Evolutionary conservation across 2,329 filamentous ascomycete species (phyloP), one percentile per base, ranked within the genome.

Genomic region (Penicillium sp.): DNA sequence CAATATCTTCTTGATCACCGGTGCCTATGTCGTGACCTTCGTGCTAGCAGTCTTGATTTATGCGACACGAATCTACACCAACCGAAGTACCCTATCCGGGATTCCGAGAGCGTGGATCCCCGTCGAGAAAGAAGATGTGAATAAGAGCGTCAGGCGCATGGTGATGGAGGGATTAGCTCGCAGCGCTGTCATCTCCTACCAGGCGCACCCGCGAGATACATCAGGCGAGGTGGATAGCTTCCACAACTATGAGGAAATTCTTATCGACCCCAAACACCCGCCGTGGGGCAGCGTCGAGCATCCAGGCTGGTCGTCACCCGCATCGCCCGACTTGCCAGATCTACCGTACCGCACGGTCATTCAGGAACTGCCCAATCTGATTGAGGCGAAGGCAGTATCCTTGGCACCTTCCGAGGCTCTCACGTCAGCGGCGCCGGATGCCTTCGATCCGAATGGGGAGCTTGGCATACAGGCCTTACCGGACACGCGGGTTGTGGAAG

Each of bases 331-430:
- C 58, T 69, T 93, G 13, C 82, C 87, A 4, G 81, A 87, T 57
- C 69, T 97, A n/a, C 82, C 94, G 50, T 97, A 94, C 64, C 77
- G 76, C 53, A 81, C 81, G 2, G 87, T 98, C 16, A 74, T 96
- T 13, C 76, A 78, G 25, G 91, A 97, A 65, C 74, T 98, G 16
- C 87, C 90, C 1, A 84, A 94, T 59, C 75, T 97, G 18, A 86
- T 97, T 48, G 91, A 97, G 70, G 91, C 87, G 7, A 91, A 91
- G 63, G 91, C 89, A 1, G 80, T 96, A n/a, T 89, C 87, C 0
- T 77, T 95, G 25, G 87, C 86, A 0, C 87, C 83, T 19, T 71
- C 74, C 1, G 74, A 77, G 49, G 72, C 75, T 3, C 63, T 68
- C 3, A 55, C 59, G 7, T 49, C 54, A n/a, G 29, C 73, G 69